Base-by-base conservation (phyloP, 2,329 filamentous ascomycete genomes). In the Trichothecium roseum region DNA sequence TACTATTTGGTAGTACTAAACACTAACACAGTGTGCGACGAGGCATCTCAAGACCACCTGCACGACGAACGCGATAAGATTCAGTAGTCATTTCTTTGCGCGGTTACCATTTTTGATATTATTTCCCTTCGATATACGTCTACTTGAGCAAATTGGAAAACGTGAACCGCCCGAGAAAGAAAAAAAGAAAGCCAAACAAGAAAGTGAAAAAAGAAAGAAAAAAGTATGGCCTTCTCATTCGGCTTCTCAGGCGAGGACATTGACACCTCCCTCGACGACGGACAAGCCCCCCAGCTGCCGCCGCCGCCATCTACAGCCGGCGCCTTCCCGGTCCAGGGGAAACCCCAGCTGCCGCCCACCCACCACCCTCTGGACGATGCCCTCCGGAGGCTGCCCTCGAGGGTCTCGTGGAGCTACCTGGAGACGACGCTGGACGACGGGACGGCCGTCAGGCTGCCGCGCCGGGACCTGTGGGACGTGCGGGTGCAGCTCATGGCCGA, bases 391-490 rank as follows among this genome's bases (percentile, higher is more conserved):
- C 65, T 89, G 31, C 84, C 84, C 1, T 83, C 80, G 37, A 84
- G 84, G 55, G 70, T 91, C 37, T 78, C 81, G 14, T 89, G 81
- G 56, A 66, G 70, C 46, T 68, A 66, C 10, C 57, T 87, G 14
- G 57, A 63, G 7, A 68, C 86, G 34, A 63, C 66, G 15, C 68
- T 62, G 5, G 78, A 80, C 30, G 65, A 73, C 41, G 69, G 68
- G 8, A 58, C 62, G 32, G 58, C 49, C 5, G 52, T 81, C 8
- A 57, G 55, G 27, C 63, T 91, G 7, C 83, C 83, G 0, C 74
- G 84, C 28, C 73, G 84, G 39, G 84, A 88, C 53, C 66, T 91
- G 31, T 89, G 84, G 74, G 84, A 91, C 52, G 78, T 89, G 28
- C 72, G 81, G 24, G 69, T 87, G 27, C 84, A 91, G 62, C 64